Base-by-base conservation (phyloP, 768 basidiomycete genomes). In the Chiua virens region DNA sequence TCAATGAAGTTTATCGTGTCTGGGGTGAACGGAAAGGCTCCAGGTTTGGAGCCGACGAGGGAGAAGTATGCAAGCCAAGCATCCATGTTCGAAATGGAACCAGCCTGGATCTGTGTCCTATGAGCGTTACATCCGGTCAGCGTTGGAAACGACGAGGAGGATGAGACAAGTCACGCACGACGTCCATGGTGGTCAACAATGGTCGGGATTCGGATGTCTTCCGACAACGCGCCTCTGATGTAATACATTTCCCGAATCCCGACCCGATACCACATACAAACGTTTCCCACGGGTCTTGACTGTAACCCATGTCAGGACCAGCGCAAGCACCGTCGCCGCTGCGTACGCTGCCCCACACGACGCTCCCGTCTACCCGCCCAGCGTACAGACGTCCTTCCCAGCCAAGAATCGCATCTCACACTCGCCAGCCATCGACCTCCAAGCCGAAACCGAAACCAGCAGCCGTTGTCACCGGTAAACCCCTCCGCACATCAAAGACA, bases 401-500 rank as follows among this genome's bases (percentile, higher is more conserved):
- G 57, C 48, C 60, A 13, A 60, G 57, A 3, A 52, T 64, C 42
- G 28, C 61, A 2, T 53, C 63, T 2, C 59, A 52, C 35, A 15
- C 57, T 17, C 60, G 44, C 34, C n/a, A 52, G 1, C 56, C 54
- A n/a, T 14, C 62, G 5, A 21, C 44, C 8, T 43, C 57, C 3
- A 65, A 65, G 39, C 49, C 8, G 2, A 63, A 65, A 10, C 52
- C 56, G 11, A 63, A 63, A 10, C 50, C 56, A 10, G 47, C 47
- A 0, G 23, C 56, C 49, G 66, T 35, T 41, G 63, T 23, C 45
- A 56, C 57, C 2, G 63, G 67, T 1, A 88, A 87, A 63, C 74
- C 79, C 1, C 85, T 88, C 56, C 80, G 95, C 37, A 88, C 91
- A 1, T 92, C 91, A 14, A 98, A 97, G 72, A 93, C 89, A 0